Percentiles rank a stretch among this genome's conserved stretches.
phyloP scores from a whole-genome alignment of 768 basidiomycete species.

The Boletus tomentosulus region DNA sequence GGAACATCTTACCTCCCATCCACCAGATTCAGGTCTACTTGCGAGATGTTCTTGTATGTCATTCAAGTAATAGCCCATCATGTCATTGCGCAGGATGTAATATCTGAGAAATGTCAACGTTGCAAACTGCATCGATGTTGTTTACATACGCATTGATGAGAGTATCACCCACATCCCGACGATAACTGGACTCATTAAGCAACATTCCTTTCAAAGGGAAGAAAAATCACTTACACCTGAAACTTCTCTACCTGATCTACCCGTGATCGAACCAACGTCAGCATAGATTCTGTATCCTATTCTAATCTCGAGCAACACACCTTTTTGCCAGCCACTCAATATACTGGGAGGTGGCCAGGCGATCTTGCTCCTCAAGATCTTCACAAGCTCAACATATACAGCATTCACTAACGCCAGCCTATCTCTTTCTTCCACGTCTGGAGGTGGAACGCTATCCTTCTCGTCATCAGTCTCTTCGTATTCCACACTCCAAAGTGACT shows the following conservation, averaged over 20 bases:
- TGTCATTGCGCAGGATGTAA: conserved; percentile 81
- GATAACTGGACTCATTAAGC: conserved; percentile 49
- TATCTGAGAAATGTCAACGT: conserved; percentile 46
- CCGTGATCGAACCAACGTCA: conserved; percentile 6
- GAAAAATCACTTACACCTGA: conserved; percentile 52
- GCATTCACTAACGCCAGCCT: conserved; percentile 59
- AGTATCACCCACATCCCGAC: conserved; percentile 83
- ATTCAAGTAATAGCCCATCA: conserved; percentile 68
- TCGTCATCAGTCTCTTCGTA: conserved; percentile 40
- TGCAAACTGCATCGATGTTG: not conserved
- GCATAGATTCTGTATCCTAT: not conserved
- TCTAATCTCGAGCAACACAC: conserved; percentile 34
- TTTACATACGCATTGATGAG: conserved; percentile 76
- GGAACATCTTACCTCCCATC: conserved; percentile 67
- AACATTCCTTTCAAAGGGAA: not conserved
- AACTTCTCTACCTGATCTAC: conserved; percentile 80
- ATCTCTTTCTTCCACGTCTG: conserved; percentile 31
- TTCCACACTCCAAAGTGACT: conserved; percentile 72
- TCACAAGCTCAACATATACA: conserved; percentile 77
- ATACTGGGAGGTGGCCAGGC: conserved; percentile 56
- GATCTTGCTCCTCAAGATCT: conserved; percentile 66
- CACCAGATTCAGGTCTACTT: conserved; percentile 38
- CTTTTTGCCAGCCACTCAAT: conserved; percentile 60
- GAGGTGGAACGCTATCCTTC: conserved; percentile 15
- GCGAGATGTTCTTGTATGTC: conserved; percentile 56